A percentile compares a stretch with the other conserved stretches of the same genome.
These are phyloP conservation scores for Huntiella abstrusa DNA, from an alignment of 2,329 filamentous ascomycete genomes.

Conservation along the genomic window DNA sequence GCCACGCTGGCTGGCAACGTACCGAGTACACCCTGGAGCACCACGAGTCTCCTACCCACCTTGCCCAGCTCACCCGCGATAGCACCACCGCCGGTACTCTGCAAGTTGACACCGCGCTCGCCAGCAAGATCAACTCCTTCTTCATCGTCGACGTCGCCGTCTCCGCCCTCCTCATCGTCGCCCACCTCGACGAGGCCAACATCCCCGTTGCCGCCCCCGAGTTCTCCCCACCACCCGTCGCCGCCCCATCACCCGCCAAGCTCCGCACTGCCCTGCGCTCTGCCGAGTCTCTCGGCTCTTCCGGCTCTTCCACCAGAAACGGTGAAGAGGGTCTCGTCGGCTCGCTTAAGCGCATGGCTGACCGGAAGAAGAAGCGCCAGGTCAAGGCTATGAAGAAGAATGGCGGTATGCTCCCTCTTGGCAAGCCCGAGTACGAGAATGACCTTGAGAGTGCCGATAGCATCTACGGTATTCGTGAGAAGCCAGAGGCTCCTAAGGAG, in stretches of 20 bases:
- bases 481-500: conserved; percentile 19
- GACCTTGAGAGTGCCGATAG: conserved; percentile 44
- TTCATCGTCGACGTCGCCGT: conserved; percentile 45
- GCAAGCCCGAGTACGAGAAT: conserved; percentile 37
- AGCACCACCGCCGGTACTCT: conserved; percentile 39
- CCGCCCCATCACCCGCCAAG: conserved; percentile 4
- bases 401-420: background rate
- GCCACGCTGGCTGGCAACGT: conserved; percentile 38
- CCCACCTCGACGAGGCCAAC: conserved; percentile 35
- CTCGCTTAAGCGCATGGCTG: conserved; percentile 6
- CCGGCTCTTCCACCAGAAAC: background rate
- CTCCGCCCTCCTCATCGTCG: conserved; percentile 39
- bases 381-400: conserved; percentile 15
- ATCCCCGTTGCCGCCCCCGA: background rate
- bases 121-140: conserved; percentile 38
- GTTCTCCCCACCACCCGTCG: conserved; percentile 25
- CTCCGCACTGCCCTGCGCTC: conserved; percentile 4
- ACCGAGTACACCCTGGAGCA: conserved; percentile 48
- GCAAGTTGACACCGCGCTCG: conserved; percentile 42
- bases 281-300: background rate
- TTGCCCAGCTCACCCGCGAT: conserved; percentile 41
- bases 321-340: conserved; percentile 11
- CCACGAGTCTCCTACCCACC: conserved; percentile 38
- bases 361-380: conserved; percentile 16
- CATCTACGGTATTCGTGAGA: conserved; percentile 22